Evolutionary conservation across 306 rosid genomes (phyloP).

Genomic region (Hippophae rhamnoides): DNA sequence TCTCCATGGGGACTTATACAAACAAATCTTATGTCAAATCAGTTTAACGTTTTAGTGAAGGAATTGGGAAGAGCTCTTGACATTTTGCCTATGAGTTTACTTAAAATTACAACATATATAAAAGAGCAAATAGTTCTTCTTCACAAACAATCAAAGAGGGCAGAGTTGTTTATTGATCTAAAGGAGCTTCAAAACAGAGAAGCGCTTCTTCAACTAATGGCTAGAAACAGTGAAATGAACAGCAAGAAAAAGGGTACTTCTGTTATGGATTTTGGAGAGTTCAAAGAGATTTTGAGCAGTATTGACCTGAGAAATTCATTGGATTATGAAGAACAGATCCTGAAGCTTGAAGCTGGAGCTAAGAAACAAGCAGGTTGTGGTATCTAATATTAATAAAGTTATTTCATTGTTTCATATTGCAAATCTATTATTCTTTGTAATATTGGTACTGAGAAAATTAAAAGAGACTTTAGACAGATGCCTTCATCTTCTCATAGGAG

Average conservation of each 20-base stretch:
- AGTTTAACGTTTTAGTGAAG: slow-evolving; percentile 59
- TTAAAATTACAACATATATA: slow-evolving; percentile 46
- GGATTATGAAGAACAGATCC: slow-evolving; percentile 65
- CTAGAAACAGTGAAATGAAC: slow-evolving; percentile 40
- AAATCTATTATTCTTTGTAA: slow-evolving; percentile 47
- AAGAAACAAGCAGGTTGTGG: slow-evolving; percentile 81
- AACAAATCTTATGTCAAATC: slow-evolving; percentile 45
- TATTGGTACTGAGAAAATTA: slow-evolving; percentile 24
- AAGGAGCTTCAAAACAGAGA: slow-evolving; percentile 51
- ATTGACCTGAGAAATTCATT: slow-evolving; percentile 49
- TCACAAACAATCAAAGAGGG: slow-evolving; percentile 61
- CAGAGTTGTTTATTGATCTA: slow-evolving; percentile 43
- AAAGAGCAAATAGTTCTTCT: slow-evolving; percentile 81
- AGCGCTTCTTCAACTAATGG: slow-evolving; percentile 53
- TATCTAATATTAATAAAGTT: slow-evolving; percentile 66
- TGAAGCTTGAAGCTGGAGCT: slow-evolving; percentile 67
- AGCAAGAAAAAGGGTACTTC: slow-evolving; percentile 38
- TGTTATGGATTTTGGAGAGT: slow-evolving; percentile 38
- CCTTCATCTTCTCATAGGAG: slow-evolving; percentile 23
- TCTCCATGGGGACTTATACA: slow-evolving; percentile 65
- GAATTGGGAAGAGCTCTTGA: slow-evolving; percentile 82
- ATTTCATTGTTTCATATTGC: slow-evolving; percentile 55
- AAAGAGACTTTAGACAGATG: slow-evolving; percentile 30
- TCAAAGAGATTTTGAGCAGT: slow-evolving; percentile 46
- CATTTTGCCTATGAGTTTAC: slow-evolving; percentile 70